These are phyloP conservation scores for Pythium volutum DNA, from an alignment of 352 stramenopile species.

Conservation along the genomic window DNA sequence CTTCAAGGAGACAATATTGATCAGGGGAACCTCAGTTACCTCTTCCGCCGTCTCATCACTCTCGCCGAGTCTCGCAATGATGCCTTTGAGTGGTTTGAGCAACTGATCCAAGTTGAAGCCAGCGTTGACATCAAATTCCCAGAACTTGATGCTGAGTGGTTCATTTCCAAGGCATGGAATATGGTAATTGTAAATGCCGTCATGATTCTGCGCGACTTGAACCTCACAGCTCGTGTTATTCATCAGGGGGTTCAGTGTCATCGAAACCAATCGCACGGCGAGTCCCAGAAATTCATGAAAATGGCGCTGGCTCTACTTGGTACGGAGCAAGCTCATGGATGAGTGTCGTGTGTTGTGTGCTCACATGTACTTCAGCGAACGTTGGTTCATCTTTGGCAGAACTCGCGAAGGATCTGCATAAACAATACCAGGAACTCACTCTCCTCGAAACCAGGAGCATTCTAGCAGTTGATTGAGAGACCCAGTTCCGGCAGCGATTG, in stretches of 20 bases:
- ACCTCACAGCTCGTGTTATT: neutral
- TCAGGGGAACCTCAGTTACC: constrained; percentile 41
- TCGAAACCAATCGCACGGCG: constrained; percentile 15
- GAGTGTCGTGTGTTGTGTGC: neutral
- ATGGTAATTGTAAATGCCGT: constrained; percentile 40
- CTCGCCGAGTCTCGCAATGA: constrained; percentile 42
- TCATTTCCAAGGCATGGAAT: constrained; percentile 75
- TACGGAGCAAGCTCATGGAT: neutral
- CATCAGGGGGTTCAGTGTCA: constrained; percentile 26
- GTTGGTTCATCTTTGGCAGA: constrained; percentile 13
- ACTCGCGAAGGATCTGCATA: constrained; percentile 16
- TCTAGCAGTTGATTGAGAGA: constrained; percentile 8
- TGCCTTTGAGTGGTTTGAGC: constrained; percentile 57
- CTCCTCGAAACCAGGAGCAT: neutral
- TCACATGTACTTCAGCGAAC: constrained; percentile 1
- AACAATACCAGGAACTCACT: constrained; percentile 19
- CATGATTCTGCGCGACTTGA: neutral
- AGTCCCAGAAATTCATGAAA: constrained; percentile 26
- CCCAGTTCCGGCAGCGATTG: neutral
- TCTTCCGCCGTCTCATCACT: constrained; percentile 58
- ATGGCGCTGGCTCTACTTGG: constrained; percentile 16
- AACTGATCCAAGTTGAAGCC: constrained; percentile 51
- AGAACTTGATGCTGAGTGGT: constrained; percentile 64
- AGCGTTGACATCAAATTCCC: constrained; percentile 46
- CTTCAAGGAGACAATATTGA: constrained; percentile 41